Evolutionary conservation across 192 early-diverging fungal genomes (phyloP).

Genomic region (Ambispora gerdemannii): DNA sequence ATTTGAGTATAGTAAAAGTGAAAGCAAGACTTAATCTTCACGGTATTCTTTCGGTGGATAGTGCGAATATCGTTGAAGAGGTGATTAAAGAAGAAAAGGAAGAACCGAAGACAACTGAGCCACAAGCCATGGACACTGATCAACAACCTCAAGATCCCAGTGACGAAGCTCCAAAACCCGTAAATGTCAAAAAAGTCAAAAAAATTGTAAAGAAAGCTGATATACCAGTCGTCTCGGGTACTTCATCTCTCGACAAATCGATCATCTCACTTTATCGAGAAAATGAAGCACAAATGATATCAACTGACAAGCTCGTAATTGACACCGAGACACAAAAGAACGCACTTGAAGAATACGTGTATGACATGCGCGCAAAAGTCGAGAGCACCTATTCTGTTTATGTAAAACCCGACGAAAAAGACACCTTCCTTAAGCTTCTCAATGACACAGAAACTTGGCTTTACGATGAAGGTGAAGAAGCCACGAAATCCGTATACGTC

Average conservation of each 20-base stretch:
- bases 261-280: slow-evolving; percentile 66
- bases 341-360: slow-evolving; percentile 97
- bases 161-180: slow-evolving; percentile 27
- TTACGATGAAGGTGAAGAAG: slow-evolving; percentile 95
- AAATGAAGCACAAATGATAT: slow-evolving; percentile 80
- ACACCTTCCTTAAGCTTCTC: slow-evolving; percentile 64
- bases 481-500: slow-evolving; percentile 83
- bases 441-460: slow-evolving; percentile 94
- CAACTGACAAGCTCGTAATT: slow-evolving; percentile 81
- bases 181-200: slow-evolving; percentile 79
- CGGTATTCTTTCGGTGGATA: slow-evolving; percentile 76
- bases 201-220: slow-evolving; percentile 87
- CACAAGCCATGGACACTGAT: slow-evolving; percentile 26
- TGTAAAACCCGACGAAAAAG: slow-evolving; percentile 68
- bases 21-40: slow-evolving; percentile 87
- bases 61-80: slow-evolving; percentile 88
- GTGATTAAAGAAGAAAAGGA: slow-evolving; percentile 76
- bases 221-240: slow-evolving; percentile 66
- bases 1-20: slow-evolving; percentile 82
- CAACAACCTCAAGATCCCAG: neutral
- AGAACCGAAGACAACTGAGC: slow-evolving; percentile 30
- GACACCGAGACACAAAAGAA: slow-evolving; percentile 95
- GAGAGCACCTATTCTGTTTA: slow-evolving; percentile 69
- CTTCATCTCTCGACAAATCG: slow-evolving; percentile 55
- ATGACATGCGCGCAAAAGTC: slow-evolving; percentile 88